Percentiles rank a stretch among this genome's conserved stretches.
Conservation (phyloP, 495 filamentous ascomycete species). For the Tuber aestivum region DNA sequence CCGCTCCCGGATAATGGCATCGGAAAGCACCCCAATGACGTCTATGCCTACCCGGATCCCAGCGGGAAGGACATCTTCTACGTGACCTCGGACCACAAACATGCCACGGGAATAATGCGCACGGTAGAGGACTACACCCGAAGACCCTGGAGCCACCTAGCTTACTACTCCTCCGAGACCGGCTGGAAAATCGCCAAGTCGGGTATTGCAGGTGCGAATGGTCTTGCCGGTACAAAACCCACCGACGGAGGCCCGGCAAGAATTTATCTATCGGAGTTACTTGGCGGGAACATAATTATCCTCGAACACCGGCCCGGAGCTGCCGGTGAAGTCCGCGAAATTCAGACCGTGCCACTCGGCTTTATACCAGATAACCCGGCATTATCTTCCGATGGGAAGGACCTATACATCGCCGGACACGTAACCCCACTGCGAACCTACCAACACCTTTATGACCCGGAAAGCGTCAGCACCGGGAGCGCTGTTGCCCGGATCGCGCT, state of each 20-base stretch:
- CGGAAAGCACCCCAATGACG: slow-evolving; percentile 24
- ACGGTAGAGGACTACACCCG: slow-evolving; percentile 19
- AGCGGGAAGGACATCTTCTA: slow-evolving; percentile 28
- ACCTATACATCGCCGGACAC: slow-evolving; percentile 32
- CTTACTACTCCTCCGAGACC: slow-evolving; percentile 20
- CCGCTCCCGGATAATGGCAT: neutral
- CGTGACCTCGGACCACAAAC: slow-evolving; percentile 30
- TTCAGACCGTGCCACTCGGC: slow-evolving; percentile 25
- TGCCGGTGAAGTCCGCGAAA: slow-evolving; percentile 17
- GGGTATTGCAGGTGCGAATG: slow-evolving; percentile 25
- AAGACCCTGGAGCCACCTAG: slow-evolving; percentile 25
- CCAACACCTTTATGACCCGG: slow-evolving; percentile 1
- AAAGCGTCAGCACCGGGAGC: slow-evolving; percentile 47
- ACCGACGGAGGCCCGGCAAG: slow-evolving; percentile 1
- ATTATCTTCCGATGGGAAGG: slow-evolving; percentile 17
- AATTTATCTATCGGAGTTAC: slow-evolving; percentile 28
- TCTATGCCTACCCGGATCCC: slow-evolving; percentile 33
- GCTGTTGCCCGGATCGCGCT: slow-evolving; percentile 48
- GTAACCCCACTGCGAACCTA: slow-evolving; percentile 1
- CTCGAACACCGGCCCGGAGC: slow-evolving; percentile 9
- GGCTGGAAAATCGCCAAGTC: slow-evolving; percentile 25
- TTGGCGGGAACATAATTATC: slow-evolving; percentile 24
- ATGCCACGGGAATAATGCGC: slow-evolving; percentile 5
- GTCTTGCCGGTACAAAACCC: slow-evolving; percentile 28
- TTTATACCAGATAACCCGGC: slow-evolving; percentile 29